Evolutionary conservation across 306 rosid genomes (phyloP).

Genomic region (Albizia julibrissin): DNA sequence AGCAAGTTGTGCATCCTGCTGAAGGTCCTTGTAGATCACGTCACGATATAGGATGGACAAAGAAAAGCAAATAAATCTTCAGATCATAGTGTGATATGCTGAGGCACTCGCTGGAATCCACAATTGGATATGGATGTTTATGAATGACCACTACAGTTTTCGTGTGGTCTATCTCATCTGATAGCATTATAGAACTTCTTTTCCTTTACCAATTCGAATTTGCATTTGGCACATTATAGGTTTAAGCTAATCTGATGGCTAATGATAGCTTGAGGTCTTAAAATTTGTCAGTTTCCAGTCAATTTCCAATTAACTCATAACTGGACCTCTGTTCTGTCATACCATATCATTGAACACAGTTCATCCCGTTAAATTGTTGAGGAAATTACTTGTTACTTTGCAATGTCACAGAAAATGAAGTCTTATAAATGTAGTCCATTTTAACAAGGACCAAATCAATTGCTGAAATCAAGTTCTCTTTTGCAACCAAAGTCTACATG

Average conservation of each 20-base stretch:
- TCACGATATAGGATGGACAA: background rate
- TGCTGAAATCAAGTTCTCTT: background rate
- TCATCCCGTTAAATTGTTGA: background rate
- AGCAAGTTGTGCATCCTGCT: constrained; percentile 9
- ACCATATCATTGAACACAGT: background rate
- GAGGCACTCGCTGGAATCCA: background rate
- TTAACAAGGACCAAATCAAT: background rate
- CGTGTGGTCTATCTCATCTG: background rate
- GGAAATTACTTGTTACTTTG: background rate
- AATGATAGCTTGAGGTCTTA: background rate
- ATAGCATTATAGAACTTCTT: background rate
- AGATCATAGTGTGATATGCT: background rate
- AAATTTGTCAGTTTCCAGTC: background rate
- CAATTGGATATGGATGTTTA: background rate
- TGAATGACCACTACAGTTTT: background rate
- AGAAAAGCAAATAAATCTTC: background rate
- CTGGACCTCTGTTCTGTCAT: background rate
- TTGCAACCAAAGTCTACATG: constrained; percentile 28
- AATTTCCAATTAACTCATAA: background rate
- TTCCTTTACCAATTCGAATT: background rate
- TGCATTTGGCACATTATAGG: background rate
- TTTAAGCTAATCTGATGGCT: constrained; percentile 5
- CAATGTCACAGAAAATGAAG: background rate
- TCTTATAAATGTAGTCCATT: background rate
- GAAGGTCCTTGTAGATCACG: background rate